Percentiles rank a stretch among this genome's conserved stretches.
Conservation (phyloP, 345 rosid genomes). For the Hibiscus syriacus region DNA sequence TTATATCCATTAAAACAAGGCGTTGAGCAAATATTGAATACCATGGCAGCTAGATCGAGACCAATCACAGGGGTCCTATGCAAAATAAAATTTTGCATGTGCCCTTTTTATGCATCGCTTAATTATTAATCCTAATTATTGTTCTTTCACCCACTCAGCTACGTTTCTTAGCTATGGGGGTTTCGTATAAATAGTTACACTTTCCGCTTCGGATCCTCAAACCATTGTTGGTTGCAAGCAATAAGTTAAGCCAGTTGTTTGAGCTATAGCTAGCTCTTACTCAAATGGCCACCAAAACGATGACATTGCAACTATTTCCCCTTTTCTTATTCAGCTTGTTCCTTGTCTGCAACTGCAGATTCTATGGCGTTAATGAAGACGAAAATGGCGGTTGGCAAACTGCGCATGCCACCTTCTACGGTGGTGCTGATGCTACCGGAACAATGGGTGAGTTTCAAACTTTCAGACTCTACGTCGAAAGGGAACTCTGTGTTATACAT, state of each 20-base stretch:
- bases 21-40: neutral
- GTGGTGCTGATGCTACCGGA: constrained; percentile 41
- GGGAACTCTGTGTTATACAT: too few relatives aligned
- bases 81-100: neutral
- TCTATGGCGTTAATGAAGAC: constrained; percentile 3
- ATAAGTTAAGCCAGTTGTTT: neutral
- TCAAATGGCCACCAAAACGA: constrained; percentile 2
- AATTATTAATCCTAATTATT: neutral
- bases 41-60: neutral
- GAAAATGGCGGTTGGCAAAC: constrained; percentile 31
- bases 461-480: too few relatives aligned
- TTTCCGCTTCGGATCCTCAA: neutral
- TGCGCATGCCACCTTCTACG: constrained; percentile 49
- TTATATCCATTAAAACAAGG: neutral
- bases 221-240: neutral
- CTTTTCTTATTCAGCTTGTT: constrained; percentile 9
- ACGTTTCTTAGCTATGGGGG: neutral
- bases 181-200: neutral
- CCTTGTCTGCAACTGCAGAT: neutral
- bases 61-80: neutral
- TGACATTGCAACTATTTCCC: constrained; percentile 1
- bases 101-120: neutral
- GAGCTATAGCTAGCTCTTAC: too few relatives aligned
- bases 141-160: neutral
- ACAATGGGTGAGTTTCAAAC: constrained; percentile 36